These are phyloP conservation scores for Collybia sordida DNA, from an alignment of 768 basidiomycete genomes.

Conservation along the genomic window DNA sequence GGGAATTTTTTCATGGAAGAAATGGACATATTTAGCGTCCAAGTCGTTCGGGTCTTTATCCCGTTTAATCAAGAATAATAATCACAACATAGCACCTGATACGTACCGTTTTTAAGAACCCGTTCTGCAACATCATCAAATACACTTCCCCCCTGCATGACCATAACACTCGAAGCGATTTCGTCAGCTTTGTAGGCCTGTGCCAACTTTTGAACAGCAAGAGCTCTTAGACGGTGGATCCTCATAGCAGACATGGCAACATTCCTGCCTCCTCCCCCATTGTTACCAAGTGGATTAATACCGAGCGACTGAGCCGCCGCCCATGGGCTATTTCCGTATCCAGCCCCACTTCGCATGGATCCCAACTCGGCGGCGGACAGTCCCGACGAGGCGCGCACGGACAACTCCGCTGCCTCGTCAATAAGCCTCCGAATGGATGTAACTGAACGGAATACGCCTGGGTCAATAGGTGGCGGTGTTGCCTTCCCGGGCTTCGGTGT, in stretches of 20 bases:
- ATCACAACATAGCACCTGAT: neutral
- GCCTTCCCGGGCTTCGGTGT: conserved; percentile 62
- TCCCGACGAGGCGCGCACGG: conserved; percentile 85
- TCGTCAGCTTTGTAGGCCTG: conserved; percentile 86
- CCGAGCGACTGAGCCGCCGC: conserved; percentile 61
- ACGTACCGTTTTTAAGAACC: conserved; percentile 64
- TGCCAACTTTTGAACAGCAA: conserved; percentile 86
- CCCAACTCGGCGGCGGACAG: conserved; percentile 73
- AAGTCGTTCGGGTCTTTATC: conserved; percentile 67
- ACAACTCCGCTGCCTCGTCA: conserved; percentile 87
- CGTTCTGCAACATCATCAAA: conserved; percentile 92
- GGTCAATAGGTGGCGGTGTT: conserved; percentile 85
- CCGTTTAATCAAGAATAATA: neutral
- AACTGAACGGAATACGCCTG: conserved; percentile 81
- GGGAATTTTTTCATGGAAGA: conserved; percentile 94
- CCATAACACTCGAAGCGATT: conserved; percentile 90
- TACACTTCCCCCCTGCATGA: conserved; percentile 92
- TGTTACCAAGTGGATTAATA: conserved; percentile 55
- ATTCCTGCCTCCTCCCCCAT: conserved; percentile 59
- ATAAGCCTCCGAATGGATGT: conserved; percentile 76
- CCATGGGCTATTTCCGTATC: conserved; percentile 54
- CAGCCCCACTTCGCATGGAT: conserved; percentile 52
- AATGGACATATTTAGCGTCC: conserved; percentile 87
- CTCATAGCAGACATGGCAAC: conserved; percentile 85
- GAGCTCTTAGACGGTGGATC: conserved; percentile 72